Percentiles rank a stretch among this genome's conserved stretches.
Evolutionary conservation across 2,329 filamentous ascomycete genomes (phyloP).

Genomic region (Fusarium lyarnte): DNA sequence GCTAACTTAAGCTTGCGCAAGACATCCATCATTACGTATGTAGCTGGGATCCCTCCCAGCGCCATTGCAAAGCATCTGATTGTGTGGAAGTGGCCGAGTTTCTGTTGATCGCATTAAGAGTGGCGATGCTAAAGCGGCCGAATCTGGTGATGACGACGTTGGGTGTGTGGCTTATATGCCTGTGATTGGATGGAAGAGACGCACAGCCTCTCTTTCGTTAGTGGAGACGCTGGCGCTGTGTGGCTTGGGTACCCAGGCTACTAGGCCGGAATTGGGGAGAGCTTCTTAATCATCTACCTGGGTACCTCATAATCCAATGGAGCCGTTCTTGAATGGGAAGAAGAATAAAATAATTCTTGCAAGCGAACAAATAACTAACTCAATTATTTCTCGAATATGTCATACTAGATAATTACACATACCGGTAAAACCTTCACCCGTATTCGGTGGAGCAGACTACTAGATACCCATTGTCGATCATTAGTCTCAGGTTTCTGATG

Average conservation of each 20-base stretch:
- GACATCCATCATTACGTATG: constrained; percentile 34
- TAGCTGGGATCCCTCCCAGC: constrained; percentile 1
- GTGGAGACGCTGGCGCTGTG: constrained; percentile 4
- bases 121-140: constrained; percentile 22
- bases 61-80: constrained; percentile 21
- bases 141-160: constrained; percentile 28
- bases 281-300: background rate
- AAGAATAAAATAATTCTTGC: background rate
- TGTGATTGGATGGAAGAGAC: constrained; percentile 9
- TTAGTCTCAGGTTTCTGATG: constrained; percentile 19
- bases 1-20: constrained; percentile 21
- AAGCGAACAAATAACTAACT: too few relatives aligned
- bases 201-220: constrained; percentile 32
- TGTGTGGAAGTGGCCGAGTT: constrained; percentile 9
- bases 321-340: background rate
- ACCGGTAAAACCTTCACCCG: background rate
- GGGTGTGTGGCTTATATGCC: constrained; percentile 22
- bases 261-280: background rate
- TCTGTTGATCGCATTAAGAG: constrained; percentile 12
- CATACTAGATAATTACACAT: background rate
- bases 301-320: background rate
- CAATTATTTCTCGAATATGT: background rate
- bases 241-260: constrained; percentile 9
- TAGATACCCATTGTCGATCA: constrained; percentile 8
- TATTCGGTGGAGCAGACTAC: background rate